A percentile compares a stretch with the other conserved stretches of the same genome.
Evolutionary conservation across 2,329 filamentous ascomycete genomes (phyloP).

Genomic region (Apiospora arundinis): DNA sequence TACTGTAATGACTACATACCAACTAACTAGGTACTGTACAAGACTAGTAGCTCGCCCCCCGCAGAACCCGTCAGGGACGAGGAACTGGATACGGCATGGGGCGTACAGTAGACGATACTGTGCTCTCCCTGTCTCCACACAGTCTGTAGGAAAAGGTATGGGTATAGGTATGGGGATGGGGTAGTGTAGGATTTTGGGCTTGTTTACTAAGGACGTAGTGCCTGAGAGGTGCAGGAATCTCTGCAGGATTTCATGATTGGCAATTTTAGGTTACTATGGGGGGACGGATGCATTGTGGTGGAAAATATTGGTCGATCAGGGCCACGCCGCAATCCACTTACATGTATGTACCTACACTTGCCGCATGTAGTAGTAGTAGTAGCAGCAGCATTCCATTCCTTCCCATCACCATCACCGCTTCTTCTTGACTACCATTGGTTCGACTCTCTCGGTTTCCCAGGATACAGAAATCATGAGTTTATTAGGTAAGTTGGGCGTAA

Average conservation of each 20-base stretch:
- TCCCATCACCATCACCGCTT: slow-evolving; percentile 11
- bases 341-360: too few species aligned
- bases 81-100: background rate
- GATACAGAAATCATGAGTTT: background rate
- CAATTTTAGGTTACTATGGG: slow-evolving; percentile 6
- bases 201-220: background rate
- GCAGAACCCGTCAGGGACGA: background rate
- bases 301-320: slow-evolving; percentile 4
- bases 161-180: too few species aligned
- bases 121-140: slow-evolving; percentile 6
- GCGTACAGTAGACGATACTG: slow-evolving; percentile 13
- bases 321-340: background rate
- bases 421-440: background rate
- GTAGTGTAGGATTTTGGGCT: background rate
- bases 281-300: background rate
- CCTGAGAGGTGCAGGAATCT: background rate
- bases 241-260: slow-evolving; percentile 6
- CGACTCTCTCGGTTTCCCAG: too few species aligned
- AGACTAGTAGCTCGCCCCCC: background rate
- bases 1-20: too few species aligned
- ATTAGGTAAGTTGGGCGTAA: slow-evolving; percentile 3
- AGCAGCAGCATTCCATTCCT: background rate
- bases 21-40: too few species aligned
- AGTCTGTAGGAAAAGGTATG: background rate
- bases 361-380: background rate